These are phyloP conservation scores for Gossypium ekmanianum DNA, from an alignment of 345 rosid species.

Conservation along the genomic window DNA sequence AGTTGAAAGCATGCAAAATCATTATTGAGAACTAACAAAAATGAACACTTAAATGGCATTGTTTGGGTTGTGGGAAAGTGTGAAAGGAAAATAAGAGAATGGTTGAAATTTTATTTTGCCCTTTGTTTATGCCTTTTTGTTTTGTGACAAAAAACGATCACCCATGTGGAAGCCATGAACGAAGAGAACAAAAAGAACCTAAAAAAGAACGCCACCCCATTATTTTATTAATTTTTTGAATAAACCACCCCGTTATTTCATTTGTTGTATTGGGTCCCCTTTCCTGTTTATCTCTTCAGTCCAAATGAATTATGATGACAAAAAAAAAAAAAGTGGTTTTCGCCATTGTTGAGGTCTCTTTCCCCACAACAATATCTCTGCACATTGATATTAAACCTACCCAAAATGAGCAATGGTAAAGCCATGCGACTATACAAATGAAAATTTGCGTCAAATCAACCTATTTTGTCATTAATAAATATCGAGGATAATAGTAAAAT, in stretches of 20 bases:
- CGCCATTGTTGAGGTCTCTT: neutral
- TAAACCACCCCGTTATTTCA: neutral
- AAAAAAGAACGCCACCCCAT: neutral
- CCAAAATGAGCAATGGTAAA: too few species aligned
- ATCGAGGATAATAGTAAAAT: too few species aligned
- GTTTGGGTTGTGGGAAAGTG: neutral
- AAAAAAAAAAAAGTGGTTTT: neutral
- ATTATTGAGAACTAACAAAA: neutral
- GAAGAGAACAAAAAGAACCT: too few species aligned
- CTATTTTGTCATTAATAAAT: too few species aligned
- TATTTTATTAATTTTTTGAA: too few species aligned
- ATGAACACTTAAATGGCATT: neutral
- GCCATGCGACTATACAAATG: too few species aligned
- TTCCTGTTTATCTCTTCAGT: neutral
- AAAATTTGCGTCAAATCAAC: too few species aligned
- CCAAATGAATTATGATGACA: too few species aligned
- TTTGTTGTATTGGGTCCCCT: neutral
- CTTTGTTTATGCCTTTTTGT: conserved; percentile 28
- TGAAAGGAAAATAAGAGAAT: neutral
- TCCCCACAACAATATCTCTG: too few species aligned
- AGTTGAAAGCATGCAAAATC: neutral
- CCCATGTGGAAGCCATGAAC: conserved; percentile 19
- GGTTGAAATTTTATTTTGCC: conserved; percentile 1
- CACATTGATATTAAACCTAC: too few species aligned
- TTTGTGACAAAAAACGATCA: conserved; percentile 22